These are phyloP conservation scores for Salicornia ramosissima DNA, from an alignment of 148 eudicot genomes.

Conservation along the genomic window DNA sequence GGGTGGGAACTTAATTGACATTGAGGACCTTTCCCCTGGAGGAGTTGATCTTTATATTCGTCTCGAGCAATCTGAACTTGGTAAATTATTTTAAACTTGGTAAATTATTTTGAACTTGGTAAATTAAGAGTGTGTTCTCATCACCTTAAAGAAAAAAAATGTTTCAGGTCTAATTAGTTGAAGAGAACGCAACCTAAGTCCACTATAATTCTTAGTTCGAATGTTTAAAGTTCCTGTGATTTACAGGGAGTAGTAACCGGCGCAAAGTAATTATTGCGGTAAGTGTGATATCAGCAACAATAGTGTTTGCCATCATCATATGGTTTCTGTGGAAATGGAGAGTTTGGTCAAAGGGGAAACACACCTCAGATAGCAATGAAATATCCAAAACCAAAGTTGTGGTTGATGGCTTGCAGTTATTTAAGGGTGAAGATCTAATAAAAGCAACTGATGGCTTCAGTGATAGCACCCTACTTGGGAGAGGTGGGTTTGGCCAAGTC, in stretches of 20 bases:
- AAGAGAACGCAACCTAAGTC: no score
- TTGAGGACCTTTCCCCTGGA: slow-evolving; percentile 32
- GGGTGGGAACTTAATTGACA: slow-evolving; percentile 29
- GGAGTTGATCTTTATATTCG: no score
- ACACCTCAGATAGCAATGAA: background rate
- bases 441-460: slow-evolving; percentile 38
- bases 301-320: slow-evolving; percentile 13
- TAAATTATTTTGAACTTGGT: no score
- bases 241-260: slow-evolving; percentile 26
- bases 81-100: no score
- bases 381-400: slow-evolving; percentile 20
- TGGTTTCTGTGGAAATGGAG: slow-evolving; percentile 29
- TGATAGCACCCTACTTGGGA: slow-evolving; percentile 38
- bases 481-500: slow-evolving; percentile 56
- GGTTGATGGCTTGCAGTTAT: slow-evolving; percentile 31
- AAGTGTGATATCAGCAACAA: slow-evolving; percentile 18
- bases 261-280: slow-evolving; percentile 15
- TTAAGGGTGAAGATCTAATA: slow-evolving; percentile 26
- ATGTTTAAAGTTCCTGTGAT: slow-evolving; percentile 2
- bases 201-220: no score
- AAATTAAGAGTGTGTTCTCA: no score
- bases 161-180: no score
- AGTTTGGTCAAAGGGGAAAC: slow-evolving; percentile 15
- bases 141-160: no score
- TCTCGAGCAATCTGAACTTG: no score